These are phyloP conservation scores for Talaromyces wortmannii DNA, from an alignment of 495 filamentous ascomycete species.

Conservation along the genomic window DNA sequence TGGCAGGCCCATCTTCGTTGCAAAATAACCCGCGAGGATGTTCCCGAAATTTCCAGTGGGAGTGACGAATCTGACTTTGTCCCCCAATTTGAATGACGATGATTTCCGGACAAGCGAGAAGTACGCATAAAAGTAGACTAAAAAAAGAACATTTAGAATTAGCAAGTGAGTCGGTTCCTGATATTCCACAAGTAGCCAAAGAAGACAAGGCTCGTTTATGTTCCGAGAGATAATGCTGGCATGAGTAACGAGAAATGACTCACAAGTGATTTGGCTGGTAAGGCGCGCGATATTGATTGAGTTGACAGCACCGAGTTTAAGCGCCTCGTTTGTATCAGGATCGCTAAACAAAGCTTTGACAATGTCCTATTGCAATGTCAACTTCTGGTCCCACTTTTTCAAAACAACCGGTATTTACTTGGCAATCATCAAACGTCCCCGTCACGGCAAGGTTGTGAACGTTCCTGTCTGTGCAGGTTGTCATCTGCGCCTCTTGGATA, in stretches of 20 bases:
- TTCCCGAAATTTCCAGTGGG: slow-evolving; percentile 98
- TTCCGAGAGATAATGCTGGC: not conserved
- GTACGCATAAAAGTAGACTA: slow-evolving; percentile 87
- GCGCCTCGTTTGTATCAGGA: slow-evolving; percentile 60
- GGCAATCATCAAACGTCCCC: slow-evolving; percentile 93
- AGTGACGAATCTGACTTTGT: slow-evolving; percentile 70
- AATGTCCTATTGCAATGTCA: slow-evolving; percentile 52
- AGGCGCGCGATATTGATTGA: slow-evolving; percentile 89
- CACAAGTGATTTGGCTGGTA: slow-evolving; percentile 71
- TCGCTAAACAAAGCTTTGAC: slow-evolving; percentile 91
- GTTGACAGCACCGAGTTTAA: slow-evolving; percentile 81
- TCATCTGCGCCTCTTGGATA: slow-evolving; percentile 95
- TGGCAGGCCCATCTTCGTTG: slow-evolving; percentile 83
- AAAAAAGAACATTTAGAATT: not conserved
- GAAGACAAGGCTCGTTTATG: no score
- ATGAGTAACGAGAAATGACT: not conserved
- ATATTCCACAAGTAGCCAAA: no score
- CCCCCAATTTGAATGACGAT: slow-evolving; percentile 38
- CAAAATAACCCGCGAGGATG: slow-evolving; percentile 89
- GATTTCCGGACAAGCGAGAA: slow-evolving; percentile 60
- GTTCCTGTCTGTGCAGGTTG: slow-evolving; percentile 77
- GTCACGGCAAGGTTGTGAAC: slow-evolving; percentile 79
- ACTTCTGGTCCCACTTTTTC: not conserved
- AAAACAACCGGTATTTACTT: slow-evolving; percentile 36
- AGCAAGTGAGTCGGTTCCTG: not conserved